phyloP scores from a whole-genome alignment of 2,329 filamentous ascomycete genomes.

The Fusarium anthophilum region DNA sequence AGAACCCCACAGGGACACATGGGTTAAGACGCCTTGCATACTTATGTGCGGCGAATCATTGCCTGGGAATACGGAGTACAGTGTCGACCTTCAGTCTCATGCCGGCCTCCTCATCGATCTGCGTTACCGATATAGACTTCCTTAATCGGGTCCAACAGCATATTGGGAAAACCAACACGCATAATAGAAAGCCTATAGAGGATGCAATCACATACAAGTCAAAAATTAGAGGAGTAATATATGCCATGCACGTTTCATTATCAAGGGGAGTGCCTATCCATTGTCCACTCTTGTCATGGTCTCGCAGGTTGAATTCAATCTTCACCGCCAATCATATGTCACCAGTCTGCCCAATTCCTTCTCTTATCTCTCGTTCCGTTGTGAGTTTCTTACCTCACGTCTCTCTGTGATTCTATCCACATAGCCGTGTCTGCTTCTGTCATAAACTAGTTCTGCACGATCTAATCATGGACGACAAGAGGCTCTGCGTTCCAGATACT shows the following conservation, averaged over 20 bases:
- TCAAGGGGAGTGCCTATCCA: constrained; percentile 12
- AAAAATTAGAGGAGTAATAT: background rate
- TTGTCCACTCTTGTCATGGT: constrained; percentile 13
- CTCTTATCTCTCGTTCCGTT: constrained; percentile 4
- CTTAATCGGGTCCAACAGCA: background rate
- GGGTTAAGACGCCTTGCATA: background rate
- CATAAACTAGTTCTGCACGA: background rate
- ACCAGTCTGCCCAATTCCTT: constrained; percentile 26
- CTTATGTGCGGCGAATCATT: background rate
- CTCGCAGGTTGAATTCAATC: background rate
- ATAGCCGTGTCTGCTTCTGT: constrained; percentile 12
- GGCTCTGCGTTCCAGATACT: constrained; percentile 98
- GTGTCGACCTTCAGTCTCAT: background rate
- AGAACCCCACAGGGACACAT: background rate
- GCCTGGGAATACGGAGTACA: background rate
- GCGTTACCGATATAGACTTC: background rate
- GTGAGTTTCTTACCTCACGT: background rate
- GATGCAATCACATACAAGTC: background rate
- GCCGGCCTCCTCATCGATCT: background rate
- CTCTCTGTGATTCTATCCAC: constrained; percentile 24
- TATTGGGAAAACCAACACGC: background rate
- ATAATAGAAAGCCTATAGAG: background rate
- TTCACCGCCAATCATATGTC: background rate
- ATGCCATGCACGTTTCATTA: constrained; percentile 29
- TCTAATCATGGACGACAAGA: constrained; percentile 58